Conservation (phyloP, 176 grass and related monocot species). For the Alopecurus myosuroides region DNA sequence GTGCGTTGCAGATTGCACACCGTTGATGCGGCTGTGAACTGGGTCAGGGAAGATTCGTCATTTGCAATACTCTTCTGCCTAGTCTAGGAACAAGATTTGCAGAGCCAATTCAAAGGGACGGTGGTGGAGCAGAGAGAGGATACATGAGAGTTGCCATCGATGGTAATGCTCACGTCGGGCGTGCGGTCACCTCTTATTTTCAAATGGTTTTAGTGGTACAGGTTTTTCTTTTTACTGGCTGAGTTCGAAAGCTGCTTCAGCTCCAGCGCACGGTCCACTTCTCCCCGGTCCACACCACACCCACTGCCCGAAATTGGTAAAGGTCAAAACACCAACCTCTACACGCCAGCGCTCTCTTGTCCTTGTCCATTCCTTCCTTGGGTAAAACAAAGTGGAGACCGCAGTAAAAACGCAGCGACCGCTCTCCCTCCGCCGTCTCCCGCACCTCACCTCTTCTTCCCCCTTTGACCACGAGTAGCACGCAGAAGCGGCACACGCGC, state of each 20-base stretch:
- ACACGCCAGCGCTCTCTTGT: neutral
- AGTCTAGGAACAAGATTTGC: too few relatives aligned
- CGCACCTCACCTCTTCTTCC: neutral
- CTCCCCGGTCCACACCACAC: neutral
- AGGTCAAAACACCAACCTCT: slow-evolving; percentile 38
- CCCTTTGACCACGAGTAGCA: neutral
- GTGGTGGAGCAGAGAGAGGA: too few relatives aligned
- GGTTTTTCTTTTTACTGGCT: too few relatives aligned
- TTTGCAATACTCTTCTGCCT: too few relatives aligned
- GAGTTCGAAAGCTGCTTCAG: neutral
- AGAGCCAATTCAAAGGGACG: too few relatives aligned
- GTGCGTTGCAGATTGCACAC: too few relatives aligned
- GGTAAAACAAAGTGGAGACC: neutral
- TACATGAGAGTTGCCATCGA: too few relatives aligned
- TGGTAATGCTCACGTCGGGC: too few relatives aligned
- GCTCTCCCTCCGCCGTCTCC: too few relatives aligned
- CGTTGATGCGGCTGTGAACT: too few relatives aligned
- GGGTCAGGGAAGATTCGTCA: too few relatives aligned
- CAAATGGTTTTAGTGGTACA: neutral
- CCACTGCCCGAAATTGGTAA: slow-evolving; percentile 25
- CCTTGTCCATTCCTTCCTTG: neutral
- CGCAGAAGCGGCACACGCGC: neutral
- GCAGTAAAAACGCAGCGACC: neutral
- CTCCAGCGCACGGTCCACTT: neutral
- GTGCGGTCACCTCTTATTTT: too few relatives aligned